phyloP scores from a whole-genome alignment of 1,139 yeast genomes.

The Debaryomyces sp. region DNA sequence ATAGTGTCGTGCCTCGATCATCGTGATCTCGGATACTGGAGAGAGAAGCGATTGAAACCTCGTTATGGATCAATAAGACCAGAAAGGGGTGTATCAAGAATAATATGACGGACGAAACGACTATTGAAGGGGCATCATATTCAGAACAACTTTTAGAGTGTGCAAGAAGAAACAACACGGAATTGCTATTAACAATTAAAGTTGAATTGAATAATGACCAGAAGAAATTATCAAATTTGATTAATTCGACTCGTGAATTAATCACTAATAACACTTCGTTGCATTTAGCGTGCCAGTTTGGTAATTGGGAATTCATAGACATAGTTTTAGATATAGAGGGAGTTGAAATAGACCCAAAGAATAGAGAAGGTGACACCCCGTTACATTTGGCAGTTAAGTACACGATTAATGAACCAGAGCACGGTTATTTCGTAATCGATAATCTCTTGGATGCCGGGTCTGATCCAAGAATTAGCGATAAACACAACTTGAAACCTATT shows the following conservation, averaged over 20 bases:
- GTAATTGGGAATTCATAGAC: conserved; percentile 88
- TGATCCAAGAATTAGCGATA: conserved; percentile 60
- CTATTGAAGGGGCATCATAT: conserved; percentile 69
- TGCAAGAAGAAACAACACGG: conserved; percentile 85
- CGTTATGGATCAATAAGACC: neutral
- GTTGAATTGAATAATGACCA: conserved; percentile 48
- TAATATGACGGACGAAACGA: conserved; percentile 11
- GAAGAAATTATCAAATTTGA: conserved; percentile 54
- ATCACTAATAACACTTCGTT: conserved; percentile 77
- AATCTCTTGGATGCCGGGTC: conserved; percentile 91
- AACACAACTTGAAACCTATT: conserved; percentile 63
- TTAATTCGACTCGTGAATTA: conserved; percentile 75
- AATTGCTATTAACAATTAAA: conserved; percentile 63
- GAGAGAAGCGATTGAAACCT: neutral
- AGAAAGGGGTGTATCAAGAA: neutral
- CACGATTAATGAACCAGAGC: conserved; percentile 78
- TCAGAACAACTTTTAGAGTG: conserved; percentile 84
- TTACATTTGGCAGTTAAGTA: conserved; percentile 83
- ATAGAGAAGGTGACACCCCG: conserved; percentile 85
- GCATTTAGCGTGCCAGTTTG: conserved; percentile 79
- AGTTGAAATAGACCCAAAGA: conserved; percentile 83
- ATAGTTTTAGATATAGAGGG: conserved; percentile 83
- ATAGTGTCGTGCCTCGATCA: conserved; percentile 10
- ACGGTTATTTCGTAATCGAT: conserved; percentile 78
- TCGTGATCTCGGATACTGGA: conserved; percentile 6